A percentile compares a stretch with the other conserved stretches of the same genome.
Conservation (phyloP, 352 stramenopile genomes). For the Pythium volutum region DNA sequence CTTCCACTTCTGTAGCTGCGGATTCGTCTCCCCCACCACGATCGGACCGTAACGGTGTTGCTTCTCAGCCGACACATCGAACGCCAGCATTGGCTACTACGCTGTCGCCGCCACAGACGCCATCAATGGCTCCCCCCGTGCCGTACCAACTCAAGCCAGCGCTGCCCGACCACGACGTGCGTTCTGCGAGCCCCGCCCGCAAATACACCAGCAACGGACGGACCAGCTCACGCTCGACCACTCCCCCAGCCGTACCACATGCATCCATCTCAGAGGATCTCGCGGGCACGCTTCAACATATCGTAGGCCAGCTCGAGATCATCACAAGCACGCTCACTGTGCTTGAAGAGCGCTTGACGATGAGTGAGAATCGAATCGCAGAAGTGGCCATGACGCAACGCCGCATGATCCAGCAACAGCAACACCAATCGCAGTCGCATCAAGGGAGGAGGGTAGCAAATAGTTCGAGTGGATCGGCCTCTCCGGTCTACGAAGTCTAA, state of each 20-base stretch:
- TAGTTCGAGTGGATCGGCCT: slow-evolving; percentile 12
- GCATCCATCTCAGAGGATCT: slow-evolving; percentile 31
- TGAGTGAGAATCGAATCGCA: slow-evolving; percentile 77
- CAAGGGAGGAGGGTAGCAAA: background rate
- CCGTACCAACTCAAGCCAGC: slow-evolving; percentile 35
- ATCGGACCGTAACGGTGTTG: slow-evolving; percentile 10
- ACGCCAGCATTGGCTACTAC: background rate
- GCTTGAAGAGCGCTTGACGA: slow-evolving; percentile 81
- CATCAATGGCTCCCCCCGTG: slow-evolving; percentile 33
- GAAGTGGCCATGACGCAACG: slow-evolving; percentile 64
- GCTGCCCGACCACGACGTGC: slow-evolving; percentile 30
- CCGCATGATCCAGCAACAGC: slow-evolving; percentile 44
- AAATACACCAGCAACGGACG: background rate
- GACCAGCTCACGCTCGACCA: slow-evolving; percentile 8
- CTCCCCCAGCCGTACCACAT: background rate
- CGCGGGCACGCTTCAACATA: slow-evolving; percentile 78
- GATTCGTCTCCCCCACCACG: background rate
- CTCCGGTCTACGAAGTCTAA: slow-evolving; percentile 14
- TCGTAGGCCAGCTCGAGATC: slow-evolving; percentile 88
- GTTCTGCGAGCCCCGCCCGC: slow-evolving; percentile 16
- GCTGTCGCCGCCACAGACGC: slow-evolving; percentile 35
- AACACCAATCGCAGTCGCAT: background rate
- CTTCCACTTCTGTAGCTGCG: background rate
- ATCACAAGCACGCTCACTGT: slow-evolving; percentile 82
- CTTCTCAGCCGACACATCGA: background rate